These are phyloP conservation scores for Elsinoe ampelina DNA, from an alignment of 2,329 filamentous ascomycete species.

Conservation along the genomic window DNA sequence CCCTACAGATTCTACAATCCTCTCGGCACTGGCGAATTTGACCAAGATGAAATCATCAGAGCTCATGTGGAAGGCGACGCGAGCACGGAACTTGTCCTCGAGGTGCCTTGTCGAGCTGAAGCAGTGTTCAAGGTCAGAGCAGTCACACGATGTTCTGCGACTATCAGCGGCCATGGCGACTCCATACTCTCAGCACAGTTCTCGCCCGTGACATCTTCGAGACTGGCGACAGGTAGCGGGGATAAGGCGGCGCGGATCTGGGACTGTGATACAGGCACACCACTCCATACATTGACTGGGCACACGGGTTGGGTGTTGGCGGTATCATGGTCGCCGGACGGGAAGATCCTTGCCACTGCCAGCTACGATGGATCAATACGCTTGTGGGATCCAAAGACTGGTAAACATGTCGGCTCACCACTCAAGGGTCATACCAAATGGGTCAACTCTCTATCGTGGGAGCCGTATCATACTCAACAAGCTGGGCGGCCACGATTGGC, in stretches of 20 bases:
- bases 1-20: constrained; percentile 56
- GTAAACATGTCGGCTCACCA: constrained; percentile 59
- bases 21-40: constrained; percentile 34
- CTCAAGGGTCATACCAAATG: constrained; percentile 84
- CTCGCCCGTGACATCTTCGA: constrained; percentile 65
- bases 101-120: constrained; percentile 65
- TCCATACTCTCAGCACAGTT: constrained; percentile 82
- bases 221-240: constrained; percentile 79
- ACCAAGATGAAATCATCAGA: constrained; percentile 29
- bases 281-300: constrained; percentile 73
- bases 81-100: constrained; percentile 51
- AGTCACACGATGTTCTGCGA: constrained; percentile 79
- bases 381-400: constrained; percentile 78
- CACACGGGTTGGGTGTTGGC: constrained; percentile 86
- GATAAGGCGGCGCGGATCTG: constrained; percentile 87
- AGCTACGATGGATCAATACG: constrained; percentile 90
- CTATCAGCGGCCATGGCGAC: constrained; percentile 84
- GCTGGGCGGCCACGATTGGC: constrained; percentile 68
- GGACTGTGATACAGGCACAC: constrained; percentile 91
- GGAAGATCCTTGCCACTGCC: constrained; percentile 70
- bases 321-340: constrained; percentile 80
- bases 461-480: constrained; percentile 78
- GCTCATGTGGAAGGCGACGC: constrained; percentile 39
- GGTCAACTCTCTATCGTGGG: constrained; percentile 82
- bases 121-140: constrained; percentile 89